Percentiles rank a stretch among this genome's conserved stretches.
These are phyloP conservation scores for Gossypium thurberi DNA, from an alignment of 345 rosid genomes.

Conservation along the genomic window DNA sequence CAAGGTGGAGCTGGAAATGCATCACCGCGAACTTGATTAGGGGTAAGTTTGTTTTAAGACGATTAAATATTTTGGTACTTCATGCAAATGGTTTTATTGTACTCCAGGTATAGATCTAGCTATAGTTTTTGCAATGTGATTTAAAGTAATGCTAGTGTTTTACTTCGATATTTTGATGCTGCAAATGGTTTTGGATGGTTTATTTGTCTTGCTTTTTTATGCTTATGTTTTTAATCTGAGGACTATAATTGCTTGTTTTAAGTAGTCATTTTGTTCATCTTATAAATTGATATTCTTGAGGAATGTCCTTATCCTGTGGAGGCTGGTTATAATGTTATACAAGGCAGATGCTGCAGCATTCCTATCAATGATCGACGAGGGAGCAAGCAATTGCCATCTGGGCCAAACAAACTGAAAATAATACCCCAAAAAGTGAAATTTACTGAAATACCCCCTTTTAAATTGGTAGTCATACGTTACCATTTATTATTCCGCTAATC, in stretches of 20 bases:
- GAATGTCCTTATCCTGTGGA: not conserved
- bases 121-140: not conserved
- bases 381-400: too few relatives aligned
- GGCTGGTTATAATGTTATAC: not conserved
- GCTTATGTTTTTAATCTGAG: not conserved
- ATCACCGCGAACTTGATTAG: slow-evolving; percentile 37
- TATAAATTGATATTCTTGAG: too few relatives aligned
- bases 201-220: not conserved
- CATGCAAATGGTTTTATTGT: not conserved
- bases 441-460: too few relatives aligned
- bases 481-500: too few relatives aligned
- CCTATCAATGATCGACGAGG: not conserved
- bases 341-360: not conserved
- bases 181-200: not conserved
- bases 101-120: not conserved
- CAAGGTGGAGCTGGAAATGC: slow-evolving; percentile 58
- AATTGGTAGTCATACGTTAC: too few relatives aligned
- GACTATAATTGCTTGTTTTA: not conserved
- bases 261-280: not conserved
- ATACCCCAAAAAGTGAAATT: too few relatives aligned
- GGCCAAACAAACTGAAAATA: too few relatives aligned
- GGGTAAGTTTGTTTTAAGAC: not conserved
- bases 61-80: not conserved
- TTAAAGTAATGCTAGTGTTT: not conserved
- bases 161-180: not conserved